Evolutionary conservation across 1,284 basidiomycete species (phyloP).

Genomic region (Heliocybe sulcata): DNA sequence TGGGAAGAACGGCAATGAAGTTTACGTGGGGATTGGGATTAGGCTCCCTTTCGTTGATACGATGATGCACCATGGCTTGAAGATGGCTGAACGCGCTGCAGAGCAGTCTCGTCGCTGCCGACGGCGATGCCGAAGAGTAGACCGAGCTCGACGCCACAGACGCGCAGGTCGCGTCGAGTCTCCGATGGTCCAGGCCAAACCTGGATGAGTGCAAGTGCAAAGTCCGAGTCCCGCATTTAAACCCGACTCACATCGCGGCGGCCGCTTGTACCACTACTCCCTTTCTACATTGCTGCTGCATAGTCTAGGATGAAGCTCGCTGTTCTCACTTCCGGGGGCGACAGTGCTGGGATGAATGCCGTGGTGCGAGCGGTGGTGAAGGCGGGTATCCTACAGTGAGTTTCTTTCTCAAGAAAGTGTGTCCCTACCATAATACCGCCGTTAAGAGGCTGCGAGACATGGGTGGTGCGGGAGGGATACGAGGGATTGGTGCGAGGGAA

Average conservation of each 20-base stretch:
- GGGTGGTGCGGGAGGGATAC: conserved; percentile 95
- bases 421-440: not conserved
- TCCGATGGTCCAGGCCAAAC: not conserved
- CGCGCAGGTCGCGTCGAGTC: not conserved
- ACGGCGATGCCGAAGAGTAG: not conserved
- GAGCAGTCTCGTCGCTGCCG: not conserved
- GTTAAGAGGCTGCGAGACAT: conserved; percentile 83
- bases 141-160: not conserved
- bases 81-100: not conserved
- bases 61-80: conserved; percentile 56
- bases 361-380: conserved; percentile 90
- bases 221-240: not conserved
- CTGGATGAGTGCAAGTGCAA: not conserved
- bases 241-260: not conserved
- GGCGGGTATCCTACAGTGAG: conserved; percentile 81
- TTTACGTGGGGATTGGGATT: conserved; percentile 74
- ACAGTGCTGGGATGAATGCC: conserved; percentile 97
- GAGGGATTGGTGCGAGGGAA: conserved; percentile 87
- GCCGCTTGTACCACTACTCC: not conserved
- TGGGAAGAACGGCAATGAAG: conserved; percentile 61
- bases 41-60: conserved; percentile 59
- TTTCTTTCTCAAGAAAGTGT: conserved; percentile 8
- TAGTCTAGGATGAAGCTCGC: conserved; percentile 67
- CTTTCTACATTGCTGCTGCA: not conserved
- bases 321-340: conserved; percentile 93